A percentile compares a stretch with the other conserved stretches of the same genome.
phyloP scores from a whole-genome alignment of 2,329 filamentous ascomycete species.

The Neofusicoccum umdonicola region DNA sequence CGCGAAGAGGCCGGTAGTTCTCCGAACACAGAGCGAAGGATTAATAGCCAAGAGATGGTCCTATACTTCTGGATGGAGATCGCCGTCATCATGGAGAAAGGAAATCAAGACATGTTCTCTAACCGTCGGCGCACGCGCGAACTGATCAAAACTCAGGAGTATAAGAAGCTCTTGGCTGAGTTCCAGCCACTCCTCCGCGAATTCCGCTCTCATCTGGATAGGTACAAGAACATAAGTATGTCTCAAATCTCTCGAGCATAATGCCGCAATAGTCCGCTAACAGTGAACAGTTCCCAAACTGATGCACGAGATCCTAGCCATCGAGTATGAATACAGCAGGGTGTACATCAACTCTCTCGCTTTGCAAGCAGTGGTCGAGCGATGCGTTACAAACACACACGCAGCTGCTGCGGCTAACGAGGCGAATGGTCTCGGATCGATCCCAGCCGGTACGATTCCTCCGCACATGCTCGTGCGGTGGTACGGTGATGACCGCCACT shows the following conservation, averaged over 20 bases:
- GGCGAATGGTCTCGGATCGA: background rate
- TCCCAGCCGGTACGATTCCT: constrained; percentile 41
- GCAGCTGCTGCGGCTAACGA: constrained; percentile 39
- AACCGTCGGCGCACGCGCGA: constrained; percentile 85
- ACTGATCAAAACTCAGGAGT: constrained; percentile 81
- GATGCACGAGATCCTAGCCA: constrained; percentile 75
- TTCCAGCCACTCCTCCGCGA: constrained; percentile 75
- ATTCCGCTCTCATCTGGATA: constrained; percentile 82
- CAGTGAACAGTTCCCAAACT: constrained; percentile 49
- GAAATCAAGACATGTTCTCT: constrained; percentile 83
- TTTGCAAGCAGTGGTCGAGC: constrained; percentile 89
- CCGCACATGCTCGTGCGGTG: constrained; percentile 46
- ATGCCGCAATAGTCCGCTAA: background rate
- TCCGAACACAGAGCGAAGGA: constrained; percentile 4
- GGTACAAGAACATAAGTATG: constrained; percentile 43
- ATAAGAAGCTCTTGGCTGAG: constrained; percentile 75
- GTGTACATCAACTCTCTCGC: constrained; percentile 94
- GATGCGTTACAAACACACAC: constrained; percentile 74
- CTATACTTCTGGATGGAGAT: constrained; percentile 91
- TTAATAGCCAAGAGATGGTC: constrained; percentile 51
- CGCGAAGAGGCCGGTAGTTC: constrained; percentile 13
- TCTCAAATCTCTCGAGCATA: background rate
- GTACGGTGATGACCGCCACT: constrained; percentile 60
- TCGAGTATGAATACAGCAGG: constrained; percentile 93
- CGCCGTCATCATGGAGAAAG: constrained; percentile 86